Evolutionary conservation across 257 asterid species (phyloP).

Genomic region (Salvia rosmarinus): DNA sequence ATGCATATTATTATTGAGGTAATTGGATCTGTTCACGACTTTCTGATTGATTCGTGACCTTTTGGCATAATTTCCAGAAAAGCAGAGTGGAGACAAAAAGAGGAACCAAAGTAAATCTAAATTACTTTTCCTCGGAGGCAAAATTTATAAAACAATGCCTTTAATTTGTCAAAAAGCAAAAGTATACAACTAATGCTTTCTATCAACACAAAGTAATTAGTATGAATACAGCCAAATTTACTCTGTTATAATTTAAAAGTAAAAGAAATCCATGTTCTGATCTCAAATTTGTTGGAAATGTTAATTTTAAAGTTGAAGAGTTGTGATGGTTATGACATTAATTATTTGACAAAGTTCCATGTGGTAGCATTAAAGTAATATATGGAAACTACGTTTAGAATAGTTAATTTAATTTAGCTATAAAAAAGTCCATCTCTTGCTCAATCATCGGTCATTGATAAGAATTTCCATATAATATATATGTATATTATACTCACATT

Average conservation of each 20-base stretch:
- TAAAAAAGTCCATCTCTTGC: too few relatives aligned
- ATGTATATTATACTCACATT: too few relatives aligned
- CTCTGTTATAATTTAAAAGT: background rate
- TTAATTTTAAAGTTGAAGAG: too few relatives aligned
- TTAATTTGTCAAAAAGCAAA: conserved; percentile 20
- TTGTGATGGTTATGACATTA: too few relatives aligned
- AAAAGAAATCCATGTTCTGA: too few relatives aligned
- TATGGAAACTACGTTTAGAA: too few relatives aligned
- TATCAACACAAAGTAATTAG: conserved; percentile 5
- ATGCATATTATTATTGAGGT: background rate
- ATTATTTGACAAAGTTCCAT: too few relatives aligned
- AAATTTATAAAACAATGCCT: background rate
- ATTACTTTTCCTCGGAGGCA: conserved; percentile 24
- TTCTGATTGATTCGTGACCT: conserved; percentile 22
- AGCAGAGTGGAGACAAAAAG: conserved; percentile 8
- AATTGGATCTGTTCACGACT: background rate
- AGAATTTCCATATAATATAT: too few relatives aligned
- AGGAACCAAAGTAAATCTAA: conserved; percentile 18
- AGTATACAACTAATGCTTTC: background rate
- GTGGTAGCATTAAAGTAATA: too few relatives aligned
- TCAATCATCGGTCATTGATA: too few relatives aligned
- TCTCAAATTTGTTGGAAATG: too few relatives aligned
- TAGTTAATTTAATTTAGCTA: too few relatives aligned
- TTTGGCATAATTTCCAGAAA: conserved; percentile 29
- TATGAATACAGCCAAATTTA: background rate